These are phyloP conservation scores for Pseudoscleropodium purum DNA, from an alignment of 225 moss, liverwort and hornwort species.

Conservation along the genomic window DNA sequence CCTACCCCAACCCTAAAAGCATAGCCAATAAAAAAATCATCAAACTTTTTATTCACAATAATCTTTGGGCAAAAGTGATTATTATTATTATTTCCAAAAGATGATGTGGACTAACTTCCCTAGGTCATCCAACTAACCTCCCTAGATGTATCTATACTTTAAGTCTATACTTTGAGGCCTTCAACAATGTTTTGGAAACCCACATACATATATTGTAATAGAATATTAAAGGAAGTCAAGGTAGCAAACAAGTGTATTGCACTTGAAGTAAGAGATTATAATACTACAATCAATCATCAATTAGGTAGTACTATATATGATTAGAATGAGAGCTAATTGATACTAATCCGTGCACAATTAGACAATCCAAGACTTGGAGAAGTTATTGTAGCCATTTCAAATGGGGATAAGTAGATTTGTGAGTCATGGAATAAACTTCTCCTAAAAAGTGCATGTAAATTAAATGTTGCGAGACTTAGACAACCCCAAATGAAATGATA, in stretches of 20 bases:
- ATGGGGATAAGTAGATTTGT: not conserved
- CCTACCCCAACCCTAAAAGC: rapidly evolving
- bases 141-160: no score
- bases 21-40: rapidly evolving
- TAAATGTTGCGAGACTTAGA: not conserved
- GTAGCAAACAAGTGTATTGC: not conserved
- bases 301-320: rapidly evolving
- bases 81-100: not conserved
- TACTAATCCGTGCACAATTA: rapidly evolving
- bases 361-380: not conserved
- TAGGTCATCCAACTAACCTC: no score
- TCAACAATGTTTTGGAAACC: not conserved
- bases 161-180: not conserved
- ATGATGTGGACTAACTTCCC: rapidly evolving
- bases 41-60: not conserved
- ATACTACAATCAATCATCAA: not conserved
- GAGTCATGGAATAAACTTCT: rapidly evolving
- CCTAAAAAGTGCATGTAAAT: no score
- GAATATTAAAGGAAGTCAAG: not conserved
- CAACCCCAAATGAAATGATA: not conserved
- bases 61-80: not conserved
- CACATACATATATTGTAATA: no score
- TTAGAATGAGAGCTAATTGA: not conserved
- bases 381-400: not conserved
- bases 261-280: not conserved